Evolutionary conservation across 805 yeast species (phyloP).

Genomic region (Spathaspora hagerdaliae): DNA sequence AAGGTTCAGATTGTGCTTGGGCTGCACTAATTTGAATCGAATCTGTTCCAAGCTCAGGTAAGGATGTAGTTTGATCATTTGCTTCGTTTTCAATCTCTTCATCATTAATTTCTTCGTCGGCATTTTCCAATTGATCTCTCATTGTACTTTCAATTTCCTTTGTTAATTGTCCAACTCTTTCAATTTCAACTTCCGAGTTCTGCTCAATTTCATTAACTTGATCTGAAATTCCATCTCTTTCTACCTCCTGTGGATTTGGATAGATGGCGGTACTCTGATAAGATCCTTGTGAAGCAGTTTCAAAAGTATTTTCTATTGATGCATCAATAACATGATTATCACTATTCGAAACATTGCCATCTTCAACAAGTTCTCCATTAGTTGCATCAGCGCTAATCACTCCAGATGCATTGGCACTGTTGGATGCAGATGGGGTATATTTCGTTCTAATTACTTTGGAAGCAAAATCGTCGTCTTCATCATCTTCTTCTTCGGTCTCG

Average conservation of each 20-base stretch:
- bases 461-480: constrained; percentile 5
- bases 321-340: no score
- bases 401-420: not conserved
- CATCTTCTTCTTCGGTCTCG: not conserved
- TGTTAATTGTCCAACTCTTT: no score
- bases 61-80: not conserved
- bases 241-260: not conserved
- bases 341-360: no score
- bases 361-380: not conserved
- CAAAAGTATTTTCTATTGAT: no score
- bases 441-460: constrained; percentile 3
- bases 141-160: not conserved
- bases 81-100: not conserved
- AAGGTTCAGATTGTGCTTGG: no score
- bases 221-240: not conserved
- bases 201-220: no score
- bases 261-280: not conserved
- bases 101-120: not conserved
- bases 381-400: not conserved
- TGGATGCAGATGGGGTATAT: constrained; percentile 3
- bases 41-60: no score
- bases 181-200: no score
- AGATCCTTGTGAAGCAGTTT: no score
- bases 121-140: not conserved
- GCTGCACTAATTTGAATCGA: no score